Conservation (phyloP, 2,329 filamentous ascomycete species). For the Tolypocladium pustulatum region DNA sequence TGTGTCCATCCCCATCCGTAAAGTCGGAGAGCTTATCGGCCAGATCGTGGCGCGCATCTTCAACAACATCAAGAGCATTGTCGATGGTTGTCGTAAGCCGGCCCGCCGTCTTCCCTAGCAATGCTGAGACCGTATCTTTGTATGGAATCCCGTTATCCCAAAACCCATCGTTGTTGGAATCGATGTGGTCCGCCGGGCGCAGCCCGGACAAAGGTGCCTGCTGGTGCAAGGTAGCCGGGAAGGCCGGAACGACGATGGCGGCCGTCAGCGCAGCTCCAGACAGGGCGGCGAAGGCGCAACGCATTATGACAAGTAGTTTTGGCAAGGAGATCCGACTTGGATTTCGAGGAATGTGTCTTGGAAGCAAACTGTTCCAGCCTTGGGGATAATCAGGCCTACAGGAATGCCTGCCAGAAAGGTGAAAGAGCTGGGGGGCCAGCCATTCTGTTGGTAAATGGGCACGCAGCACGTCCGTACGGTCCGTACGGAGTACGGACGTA, state of each 20-base stretch:
- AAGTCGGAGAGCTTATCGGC: not conserved
- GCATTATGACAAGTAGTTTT: not conserved
- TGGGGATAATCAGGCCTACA: not conserved
- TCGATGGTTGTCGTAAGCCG: not conserved
- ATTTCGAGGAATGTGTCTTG: not conserved
- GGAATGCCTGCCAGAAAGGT: not conserved
- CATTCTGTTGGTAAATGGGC: not conserved
- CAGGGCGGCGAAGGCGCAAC: not conserved
- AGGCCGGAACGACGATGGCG: not conserved
- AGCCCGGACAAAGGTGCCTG: not conserved
- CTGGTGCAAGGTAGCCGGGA: not conserved
- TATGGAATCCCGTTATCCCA: not conserved
- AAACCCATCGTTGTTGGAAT: not conserved
- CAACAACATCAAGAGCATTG: constrained; percentile 1
- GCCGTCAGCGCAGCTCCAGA: not conserved
- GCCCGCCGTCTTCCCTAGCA: not conserved
- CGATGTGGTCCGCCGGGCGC: not conserved
- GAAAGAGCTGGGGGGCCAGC: not conserved
- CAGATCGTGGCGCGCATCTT: constrained; percentile 1
- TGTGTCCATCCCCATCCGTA: not conserved
- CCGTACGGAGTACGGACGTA: not conserved
- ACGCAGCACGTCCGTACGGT: too few species aligned
- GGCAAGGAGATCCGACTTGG: too few species aligned
- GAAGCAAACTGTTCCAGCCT: not conserved
- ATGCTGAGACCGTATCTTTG: not conserved